Evolutionary conservation across 345 rosid genomes (phyloP).

Genomic region (Anastatica hierochuntica): DNA sequence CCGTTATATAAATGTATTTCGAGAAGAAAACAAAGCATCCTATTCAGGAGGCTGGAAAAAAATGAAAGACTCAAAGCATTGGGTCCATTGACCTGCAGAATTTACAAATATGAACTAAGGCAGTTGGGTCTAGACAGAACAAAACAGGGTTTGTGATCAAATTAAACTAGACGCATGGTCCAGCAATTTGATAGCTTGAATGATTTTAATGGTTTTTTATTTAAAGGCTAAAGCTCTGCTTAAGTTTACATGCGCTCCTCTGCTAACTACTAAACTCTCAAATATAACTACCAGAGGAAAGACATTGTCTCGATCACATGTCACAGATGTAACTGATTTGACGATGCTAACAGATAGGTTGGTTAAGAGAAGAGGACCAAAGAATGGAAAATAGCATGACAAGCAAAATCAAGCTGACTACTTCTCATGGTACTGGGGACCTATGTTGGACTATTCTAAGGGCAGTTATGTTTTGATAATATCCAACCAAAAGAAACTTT

Average conservation of each 20-base stretch:
- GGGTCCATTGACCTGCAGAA: not conserved
- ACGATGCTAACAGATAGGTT: not conserved
- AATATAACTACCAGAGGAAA: not conserved
- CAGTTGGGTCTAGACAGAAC: not conserved
- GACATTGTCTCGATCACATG: not conserved
- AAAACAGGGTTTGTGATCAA: not conserved
- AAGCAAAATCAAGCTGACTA: not conserved
- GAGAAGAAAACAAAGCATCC: not conserved
- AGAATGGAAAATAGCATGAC: not conserved
- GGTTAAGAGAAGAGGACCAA: not conserved
- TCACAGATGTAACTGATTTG: not conserved
- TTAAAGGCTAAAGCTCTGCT: not conserved
- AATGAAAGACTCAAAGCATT: slow-evolving; percentile 1
- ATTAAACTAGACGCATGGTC: not conserved
- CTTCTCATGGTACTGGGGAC: slow-evolving; percentile 13
- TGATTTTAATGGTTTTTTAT: not conserved
- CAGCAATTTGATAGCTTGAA: not conserved
- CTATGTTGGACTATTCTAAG: not conserved
- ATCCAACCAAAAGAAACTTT: slow-evolving; percentile 5
- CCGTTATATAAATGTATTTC: not conserved
- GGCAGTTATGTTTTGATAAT: not conserved
- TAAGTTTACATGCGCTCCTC: not conserved
- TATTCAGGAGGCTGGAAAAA: not conserved
- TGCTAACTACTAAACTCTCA: not conserved
- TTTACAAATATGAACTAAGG: not conserved